Base-by-base conservation (phyloP, 75 land plant genomes). In the Chamaecyparis obtusa region DNA sequence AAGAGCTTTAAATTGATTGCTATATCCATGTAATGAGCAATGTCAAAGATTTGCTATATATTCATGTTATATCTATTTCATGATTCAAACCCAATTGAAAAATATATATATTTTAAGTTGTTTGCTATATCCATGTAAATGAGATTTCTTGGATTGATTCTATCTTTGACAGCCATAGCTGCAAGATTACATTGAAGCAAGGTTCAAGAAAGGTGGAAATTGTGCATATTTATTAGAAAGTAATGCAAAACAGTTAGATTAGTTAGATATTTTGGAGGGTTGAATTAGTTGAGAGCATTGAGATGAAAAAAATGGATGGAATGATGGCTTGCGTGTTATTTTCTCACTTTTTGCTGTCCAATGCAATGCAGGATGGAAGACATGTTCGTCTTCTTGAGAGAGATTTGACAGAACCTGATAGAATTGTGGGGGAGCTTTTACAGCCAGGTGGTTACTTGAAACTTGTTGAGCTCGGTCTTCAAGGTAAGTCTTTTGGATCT, bases 361-460 rank as follows among this genome's bases (percentile, higher is more conserved):
- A 32, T 33, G 76, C 56, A 48, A 21, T 75, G 69, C 88, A 97
- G 99, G 99, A 96, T 90, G 98, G 98, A 55, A 92, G 96, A 60
- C 75, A 87, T 13, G 98, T 97, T 15, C 92, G 81, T 87, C 90
- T 96, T 44, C 91, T 97, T 84, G 99, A 97, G 89, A 91, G 99
- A 89, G 99, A 97, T 87, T 80, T 96, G 85, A 88, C 90, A 30
- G 99, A 97, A 88, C 99, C 99, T 56, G 96, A 96, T 86, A 88
- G 99, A 76, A 97, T 97, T 87, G 99, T 97, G 51, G 99, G 99
- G 36, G 99, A 97, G 88, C 90, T 97, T 35, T 87, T 97, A 79
- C 99, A 97, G 74, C 99, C 99, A 33, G 99, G 99, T 0, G 99
- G 99, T 41, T 97, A 97, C 80, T 91, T 97, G 87, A 97, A 96